Conservation (phyloP, 2,329 filamentous ascomycete genomes). For the Fusarium fujikuroi region DNA sequence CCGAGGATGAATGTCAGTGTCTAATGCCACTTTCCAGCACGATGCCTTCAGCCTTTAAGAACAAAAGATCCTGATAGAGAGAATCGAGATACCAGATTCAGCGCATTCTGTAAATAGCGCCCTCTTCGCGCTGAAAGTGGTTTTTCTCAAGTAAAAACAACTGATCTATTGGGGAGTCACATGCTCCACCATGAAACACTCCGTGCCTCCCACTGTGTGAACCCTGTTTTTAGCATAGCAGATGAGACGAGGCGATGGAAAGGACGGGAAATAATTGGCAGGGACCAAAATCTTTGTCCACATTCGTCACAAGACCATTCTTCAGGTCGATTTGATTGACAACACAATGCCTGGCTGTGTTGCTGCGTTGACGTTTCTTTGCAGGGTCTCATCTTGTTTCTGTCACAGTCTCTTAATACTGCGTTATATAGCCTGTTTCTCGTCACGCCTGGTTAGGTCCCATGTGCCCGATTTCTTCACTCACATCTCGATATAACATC, state of each 20-base stretch:
- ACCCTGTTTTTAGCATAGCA: conserved; percentile 28
- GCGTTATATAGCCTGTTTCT: conserved; percentile 2
- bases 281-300: conserved; percentile 30
- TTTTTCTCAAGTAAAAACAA: conserved; percentile 26
- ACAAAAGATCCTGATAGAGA: neutral
- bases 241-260: conserved; percentile 13
- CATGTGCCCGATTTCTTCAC: neutral
- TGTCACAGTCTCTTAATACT: neutral
- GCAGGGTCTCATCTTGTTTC: neutral
- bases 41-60: neutral
- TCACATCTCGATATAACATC: conserved; percentile 2
- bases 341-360: neutral
- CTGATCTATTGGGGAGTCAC: conserved; percentile 15
- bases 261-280: conserved; percentile 31
- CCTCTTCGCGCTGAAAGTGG: neutral
- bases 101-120: neutral
- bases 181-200: conserved; percentile 36
- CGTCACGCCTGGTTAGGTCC: neutral
- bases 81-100: neutral
- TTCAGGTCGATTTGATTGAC: conserved; percentile 3
- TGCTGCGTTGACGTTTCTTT: conserved; percentile 8
- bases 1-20: neutral
- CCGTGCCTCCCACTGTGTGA: conserved; percentile 36
- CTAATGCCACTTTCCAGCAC: neutral
- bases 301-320: conserved; percentile 35